Evolutionary conservation across 1,284 basidiomycete species (phyloP), one percentile per base, ranked within the genome.

Genomic region (Pseudomicrostroma phylloplanum): DNA sequence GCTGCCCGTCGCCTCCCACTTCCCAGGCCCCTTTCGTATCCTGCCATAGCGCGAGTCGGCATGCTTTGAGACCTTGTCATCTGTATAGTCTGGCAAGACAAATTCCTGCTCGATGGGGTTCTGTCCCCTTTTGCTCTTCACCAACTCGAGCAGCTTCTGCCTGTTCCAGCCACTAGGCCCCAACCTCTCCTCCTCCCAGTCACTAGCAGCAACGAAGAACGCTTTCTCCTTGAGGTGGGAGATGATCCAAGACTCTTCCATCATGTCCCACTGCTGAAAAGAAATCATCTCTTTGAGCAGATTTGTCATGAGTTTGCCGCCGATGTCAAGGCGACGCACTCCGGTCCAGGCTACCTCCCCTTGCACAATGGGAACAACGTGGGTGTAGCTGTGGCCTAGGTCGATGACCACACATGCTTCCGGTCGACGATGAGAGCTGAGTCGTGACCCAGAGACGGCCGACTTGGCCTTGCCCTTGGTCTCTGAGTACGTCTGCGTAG

Each of bases 181-280:
- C 1, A 26, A 17, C 6, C 41, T 17, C n/a, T 15, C 15, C n/a
- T 56, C 62, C 9, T 41, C 54, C 15, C n/a, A 42, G 15, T n/a
- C 63, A 1, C 51, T 30, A 1, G 67, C 65, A 1, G 74, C 76
- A 58, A 96, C 88, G 79, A 89, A 96, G 79, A 90, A 91, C 77
- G 90, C 92, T 13, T 84, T 81, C 76, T 91, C 90, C 78, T 94
- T 92, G 71, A 92, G 88, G 67, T 89, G 85, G 80, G 92, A 92
- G 81, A 96, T 88, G 72, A 96, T 88, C 80, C 89, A 86, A 0
- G 90, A 92, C 81, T 96, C 89, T 76, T 96, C 92, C 86, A 92
- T 92, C 89, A 96, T 91, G 80, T 96, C 92, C 89, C 91, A 94
- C 76, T 97, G 93, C 39, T 91, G 87, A 80, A 91, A 96, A 12